Evolutionary conservation across 768 basidiomycete species (phyloP).

Genomic region (Leucocoprinus leucothites): DNA sequence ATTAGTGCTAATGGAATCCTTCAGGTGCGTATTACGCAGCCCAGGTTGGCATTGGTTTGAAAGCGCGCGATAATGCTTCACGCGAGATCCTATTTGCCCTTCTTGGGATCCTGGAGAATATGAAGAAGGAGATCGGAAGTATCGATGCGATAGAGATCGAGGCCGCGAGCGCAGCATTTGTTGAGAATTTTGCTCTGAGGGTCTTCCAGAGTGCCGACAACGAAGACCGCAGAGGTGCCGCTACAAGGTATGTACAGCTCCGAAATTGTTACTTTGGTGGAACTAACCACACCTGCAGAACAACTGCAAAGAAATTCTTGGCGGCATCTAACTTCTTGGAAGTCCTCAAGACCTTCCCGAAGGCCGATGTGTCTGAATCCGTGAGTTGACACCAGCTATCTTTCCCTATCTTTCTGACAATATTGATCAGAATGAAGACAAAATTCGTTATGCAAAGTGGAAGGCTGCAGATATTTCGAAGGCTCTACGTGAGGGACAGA

Average conservation of each 20-base stretch:
- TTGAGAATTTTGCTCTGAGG: slow-evolving; percentile 92
- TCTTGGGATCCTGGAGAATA: slow-evolving; percentile 72
- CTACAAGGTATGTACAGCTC: slow-evolving; percentile 56
- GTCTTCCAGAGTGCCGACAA: slow-evolving; percentile 90
- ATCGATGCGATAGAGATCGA: slow-evolving; percentile 85
- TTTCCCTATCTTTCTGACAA: not conserved
- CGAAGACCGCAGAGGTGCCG: slow-evolving; percentile 78
- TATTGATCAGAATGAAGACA: slow-evolving; percentile 66
- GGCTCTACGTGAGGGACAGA: slow-evolving; percentile 90
- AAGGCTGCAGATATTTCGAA: slow-evolving; percentile 95
- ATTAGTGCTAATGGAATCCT: slow-evolving; percentile 7
- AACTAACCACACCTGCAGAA: slow-evolving; percentile 39
- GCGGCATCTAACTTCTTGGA: slow-evolving; percentile 96
- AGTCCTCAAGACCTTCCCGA: slow-evolving; percentile 74
- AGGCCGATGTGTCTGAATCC: slow-evolving; percentile 51
- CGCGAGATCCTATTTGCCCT: slow-evolving; percentile 70
- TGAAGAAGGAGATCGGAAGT: slow-evolving; percentile 72
- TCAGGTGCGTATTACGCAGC: slow-evolving; percentile 90
- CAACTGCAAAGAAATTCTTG: slow-evolving; percentile 91
- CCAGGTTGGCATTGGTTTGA: slow-evolving; percentile 77
- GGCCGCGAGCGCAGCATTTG: slow-evolving; percentile 78
- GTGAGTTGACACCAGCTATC: slow-evolving; percentile 33
- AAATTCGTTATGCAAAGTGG: slow-evolving; percentile 95
- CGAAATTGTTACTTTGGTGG: not conserved
- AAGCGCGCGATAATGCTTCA: slow-evolving; percentile 60